Conservation (phyloP, 495 filamentous ascomycete genomes). For the Podospora conica region DNA sequence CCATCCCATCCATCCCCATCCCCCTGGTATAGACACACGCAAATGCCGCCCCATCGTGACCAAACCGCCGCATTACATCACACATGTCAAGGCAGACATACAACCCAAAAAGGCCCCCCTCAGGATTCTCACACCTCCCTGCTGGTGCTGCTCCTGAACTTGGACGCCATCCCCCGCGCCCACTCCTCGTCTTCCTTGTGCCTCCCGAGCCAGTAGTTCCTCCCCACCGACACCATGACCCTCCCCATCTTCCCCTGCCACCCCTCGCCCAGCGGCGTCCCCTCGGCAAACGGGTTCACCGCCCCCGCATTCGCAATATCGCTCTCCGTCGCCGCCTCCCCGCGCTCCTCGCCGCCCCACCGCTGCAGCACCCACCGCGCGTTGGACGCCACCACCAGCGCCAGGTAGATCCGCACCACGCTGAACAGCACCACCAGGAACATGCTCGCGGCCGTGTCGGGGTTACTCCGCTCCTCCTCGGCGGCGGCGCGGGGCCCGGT, state of each 20-base stretch:
- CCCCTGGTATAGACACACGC: background rate
- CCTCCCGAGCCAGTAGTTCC: constrained; percentile 67
- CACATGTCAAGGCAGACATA: background rate
- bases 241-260: constrained; percentile 71
- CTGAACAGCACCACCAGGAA: constrained; percentile 65
- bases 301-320: constrained; percentile 41
- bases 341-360: constrained; percentile 40
- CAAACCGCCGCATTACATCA: background rate
- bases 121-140: background rate
- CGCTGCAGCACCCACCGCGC: constrained; percentile 65
- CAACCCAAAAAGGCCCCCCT: too few relatives aligned
- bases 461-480: constrained; percentile 48
- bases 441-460: constrained; percentile 70
- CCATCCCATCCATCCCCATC: background rate
- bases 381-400: constrained; percentile 72
- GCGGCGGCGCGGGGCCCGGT: background rate
- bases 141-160: constrained; percentile 40
- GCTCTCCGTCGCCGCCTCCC: constrained; percentile 30
- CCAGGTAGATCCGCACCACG: constrained; percentile 67
- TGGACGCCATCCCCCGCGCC: constrained; percentile 51
- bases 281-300: constrained; percentile 65
- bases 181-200: constrained; percentile 49
- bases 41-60: background rate
- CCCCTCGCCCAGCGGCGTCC: constrained; percentile 62
- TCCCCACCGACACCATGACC: constrained; percentile 61